Conservation (phyloP, 805 yeast genomes). For the Wickerhamomyces kurtzmanii region DNA sequence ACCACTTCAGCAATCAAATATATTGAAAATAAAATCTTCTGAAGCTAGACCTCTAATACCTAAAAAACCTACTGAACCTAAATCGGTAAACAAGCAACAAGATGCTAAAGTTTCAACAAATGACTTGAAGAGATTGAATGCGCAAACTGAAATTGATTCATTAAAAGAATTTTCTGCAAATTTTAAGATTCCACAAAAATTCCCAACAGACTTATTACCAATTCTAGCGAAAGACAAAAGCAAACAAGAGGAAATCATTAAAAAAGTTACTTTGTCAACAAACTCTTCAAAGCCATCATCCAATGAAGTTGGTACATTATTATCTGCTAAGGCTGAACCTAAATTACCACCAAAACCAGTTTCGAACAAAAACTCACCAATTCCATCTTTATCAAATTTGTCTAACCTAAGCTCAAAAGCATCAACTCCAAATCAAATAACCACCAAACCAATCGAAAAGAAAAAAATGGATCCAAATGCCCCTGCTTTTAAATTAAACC, state of each 20-base stretch:
- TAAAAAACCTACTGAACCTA: conserved; percentile 5
- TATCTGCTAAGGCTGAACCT: too few relatives aligned
- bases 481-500: conserved; percentile 61
- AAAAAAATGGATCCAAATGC: conserved; percentile 48
- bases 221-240: conserved; percentile 56
- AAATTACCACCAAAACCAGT: too few relatives aligned
- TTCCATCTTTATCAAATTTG: background rate
- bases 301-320: too few relatives aligned
- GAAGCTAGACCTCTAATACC: conserved; percentile 13
- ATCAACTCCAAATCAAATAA: conserved; percentile 6
- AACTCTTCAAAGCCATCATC: conserved; percentile 10
- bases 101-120: conserved; percentile 4
- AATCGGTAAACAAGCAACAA: too few relatives aligned
- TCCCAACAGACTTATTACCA: conserved; percentile 60
- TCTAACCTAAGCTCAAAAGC: conserved; percentile 3
- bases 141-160: conserved; percentile 58
- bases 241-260: conserved; percentile 54
- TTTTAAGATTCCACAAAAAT: conserved; percentile 59
- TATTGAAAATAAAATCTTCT: conserved; percentile 1
- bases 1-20: background rate
- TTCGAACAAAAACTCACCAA: too few relatives aligned
- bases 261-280: conserved; percentile 15
- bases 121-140: conserved; percentile 26
- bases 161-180: conserved; percentile 72
- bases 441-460: conserved; percentile 14